Conservation (phyloP, 495 filamentous ascomycete genomes). For the Glutinoglossum americanum region DNA sequence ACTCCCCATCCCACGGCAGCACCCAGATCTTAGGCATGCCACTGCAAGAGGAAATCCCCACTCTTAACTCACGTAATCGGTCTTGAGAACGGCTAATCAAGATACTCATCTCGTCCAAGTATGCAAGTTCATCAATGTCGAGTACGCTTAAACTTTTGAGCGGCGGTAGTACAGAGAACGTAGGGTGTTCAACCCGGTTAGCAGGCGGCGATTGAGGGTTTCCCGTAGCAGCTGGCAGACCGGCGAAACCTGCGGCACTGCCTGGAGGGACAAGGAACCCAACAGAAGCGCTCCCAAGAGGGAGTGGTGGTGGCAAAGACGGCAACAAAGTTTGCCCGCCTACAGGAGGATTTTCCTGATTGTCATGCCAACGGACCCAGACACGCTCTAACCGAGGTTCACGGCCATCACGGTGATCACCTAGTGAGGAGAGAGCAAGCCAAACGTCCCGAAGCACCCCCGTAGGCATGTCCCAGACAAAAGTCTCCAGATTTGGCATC, state of each 20-base stretch:
- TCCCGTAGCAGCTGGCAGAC: slow-evolving; percentile 3
- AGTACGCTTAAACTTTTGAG: slow-evolving; percentile 65
- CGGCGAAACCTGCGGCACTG: neutral
- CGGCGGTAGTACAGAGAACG: slow-evolving; percentile 65
- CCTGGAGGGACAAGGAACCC: neutral
- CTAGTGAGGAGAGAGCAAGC: slow-evolving; percentile 57
- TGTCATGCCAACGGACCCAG: slow-evolving; percentile 86
- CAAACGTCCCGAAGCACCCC: slow-evolving; percentile 77
- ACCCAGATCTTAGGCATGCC: slow-evolving; percentile 27
- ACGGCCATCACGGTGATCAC: slow-evolving; percentile 33
- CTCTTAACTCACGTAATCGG: slow-evolving; percentile 49
- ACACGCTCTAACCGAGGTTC: slow-evolving; percentile 54
- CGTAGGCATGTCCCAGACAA: slow-evolving; percentile 93
- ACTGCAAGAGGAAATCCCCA: slow-evolving; percentile 39
- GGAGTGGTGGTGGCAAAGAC: slow-evolving; percentile 10
- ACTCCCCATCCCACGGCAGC: slow-evolving; percentile 35
- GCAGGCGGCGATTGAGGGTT: slow-evolving; percentile 2
- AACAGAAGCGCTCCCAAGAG: slow-evolving; percentile 11
- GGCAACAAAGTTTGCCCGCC: neutral
- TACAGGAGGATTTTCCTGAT: slow-evolving; percentile 16
- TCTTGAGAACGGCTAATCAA: slow-evolving; percentile 54
- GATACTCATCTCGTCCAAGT: slow-evolving; percentile 73
- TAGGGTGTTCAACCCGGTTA: slow-evolving; percentile 53
- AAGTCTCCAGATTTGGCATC: slow-evolving; percentile 78
- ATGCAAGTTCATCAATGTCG: slow-evolving; percentile 72